Base-by-base conservation (phyloP, 2,329 filamentous ascomycete species). In the Xylaria digitata region DNA sequence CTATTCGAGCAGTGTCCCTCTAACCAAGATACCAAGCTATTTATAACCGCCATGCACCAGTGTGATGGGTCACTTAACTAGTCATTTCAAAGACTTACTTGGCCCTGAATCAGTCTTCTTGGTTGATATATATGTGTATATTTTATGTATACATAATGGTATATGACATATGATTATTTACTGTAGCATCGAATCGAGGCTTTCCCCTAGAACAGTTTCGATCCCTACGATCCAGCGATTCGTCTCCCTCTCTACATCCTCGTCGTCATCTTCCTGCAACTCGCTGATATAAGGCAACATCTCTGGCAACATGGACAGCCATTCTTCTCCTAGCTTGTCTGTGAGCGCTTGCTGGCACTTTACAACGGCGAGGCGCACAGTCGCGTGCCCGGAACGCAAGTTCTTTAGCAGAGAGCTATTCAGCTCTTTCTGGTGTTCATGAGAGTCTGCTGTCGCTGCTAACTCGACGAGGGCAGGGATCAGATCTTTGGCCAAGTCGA, bases 211-310 rank as follows among this genome's bases (percentile, higher is more conserved):
- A 34, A 96, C 91, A 53, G 87, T 90, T 81, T 98, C 95, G 76
- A 99, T 96, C 80, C 90, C 89, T 76, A 90, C 87, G 73, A 98
- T 96, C 95, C 96, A 97, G 75, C 89, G 85, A 77, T 94, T 87
- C 43, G 94, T 95, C 83, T 97, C 94, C 76, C 89, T 85, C 82
- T 99, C 96, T 26, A 99, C 95, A 32, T 86, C 85, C 81, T 98
- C 96, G 76, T 98, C 94, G 72, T 98, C 96, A 78, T 99, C 96
- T 77, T 99, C 96, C 81, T 97, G 91, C 75, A 97, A 80, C 82
- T 99, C 96, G 75, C 93, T 96, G 74, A 99, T 97, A 71, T 95
- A 93, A 21, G 96, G 95, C 78, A 99, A 82, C 91, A 97, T 98
- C 85, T 99, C 96, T 0, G 95, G 93, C 76, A 98, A 79, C 82